Conservation (phyloP, 306 rosid genomes). For the Vigna radiata region DNA sequence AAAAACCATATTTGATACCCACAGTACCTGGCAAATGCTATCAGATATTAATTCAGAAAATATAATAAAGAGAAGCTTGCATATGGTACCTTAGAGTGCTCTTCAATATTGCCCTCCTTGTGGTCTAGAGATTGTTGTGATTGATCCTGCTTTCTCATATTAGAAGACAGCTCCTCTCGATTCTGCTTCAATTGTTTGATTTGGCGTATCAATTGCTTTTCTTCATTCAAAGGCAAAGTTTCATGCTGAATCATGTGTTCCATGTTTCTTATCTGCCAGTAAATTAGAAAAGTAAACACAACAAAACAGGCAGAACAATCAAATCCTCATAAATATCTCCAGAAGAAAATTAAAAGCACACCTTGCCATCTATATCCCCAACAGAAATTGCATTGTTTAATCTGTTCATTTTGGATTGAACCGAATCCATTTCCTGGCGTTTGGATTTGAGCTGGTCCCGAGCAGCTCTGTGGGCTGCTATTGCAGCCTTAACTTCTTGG, state of each 20-base stretch:
- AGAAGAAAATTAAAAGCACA: constrained; percentile 44
- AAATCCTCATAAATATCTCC: constrained; percentile 25
- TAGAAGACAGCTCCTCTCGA: constrained; percentile 69
- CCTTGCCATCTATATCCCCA: constrained; percentile 74
- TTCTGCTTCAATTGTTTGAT: constrained; percentile 78
- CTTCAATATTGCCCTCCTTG: constrained; percentile 64
- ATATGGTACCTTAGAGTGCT: constrained; percentile 61
- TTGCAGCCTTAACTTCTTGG: constrained; percentile 60
- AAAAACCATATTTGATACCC: constrained; percentile 19
- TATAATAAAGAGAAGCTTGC: constrained; percentile 17
- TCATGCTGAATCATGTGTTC: constrained; percentile 82
- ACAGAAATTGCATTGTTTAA: constrained; percentile 73
- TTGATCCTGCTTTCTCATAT: constrained; percentile 66
- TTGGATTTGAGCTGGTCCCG: constrained; percentile 67
- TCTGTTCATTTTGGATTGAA: constrained; percentile 62
- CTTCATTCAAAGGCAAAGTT: constrained; percentile 80
- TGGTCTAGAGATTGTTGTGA: constrained; percentile 62
- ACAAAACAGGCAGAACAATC: constrained; percentile 30
- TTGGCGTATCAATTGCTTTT: constrained; percentile 77
- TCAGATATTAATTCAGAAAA: constrained; percentile 24
- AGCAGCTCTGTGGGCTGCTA: constrained; percentile 63
- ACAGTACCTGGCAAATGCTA: neutral
- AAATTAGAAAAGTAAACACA: constrained; percentile 38
- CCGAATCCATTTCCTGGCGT: constrained; percentile 77
- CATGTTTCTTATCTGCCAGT: constrained; percentile 69